Evolutionary conservation across 2,329 filamentous ascomycete genomes (phyloP), one percentile per base, ranked within the genome.

Genomic region (Epichloe elymi): DNA sequence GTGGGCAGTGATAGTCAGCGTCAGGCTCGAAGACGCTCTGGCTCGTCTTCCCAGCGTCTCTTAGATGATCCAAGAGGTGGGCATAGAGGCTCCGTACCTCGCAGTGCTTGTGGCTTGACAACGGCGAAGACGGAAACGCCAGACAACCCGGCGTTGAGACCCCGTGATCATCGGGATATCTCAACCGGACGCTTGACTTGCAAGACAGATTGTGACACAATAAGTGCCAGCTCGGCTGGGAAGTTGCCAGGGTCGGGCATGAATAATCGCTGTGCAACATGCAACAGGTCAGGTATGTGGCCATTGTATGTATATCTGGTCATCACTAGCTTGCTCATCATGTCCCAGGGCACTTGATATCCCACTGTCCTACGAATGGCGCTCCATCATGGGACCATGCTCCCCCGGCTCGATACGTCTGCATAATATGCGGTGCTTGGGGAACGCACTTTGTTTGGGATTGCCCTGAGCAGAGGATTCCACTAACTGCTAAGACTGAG

Each of bases 361-460:
- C 48, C 30, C 26, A 36, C 14, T 37, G 19, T 30, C 39, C 33
- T 38, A 12, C 20, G 19, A 46, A 15, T 4, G 26, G 19, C 14
- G 37, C 17, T 17, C 10, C 39, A 8, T 39, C 43, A 11, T 23
- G 35, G n/a, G 35, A 51, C 23, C 14, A 19, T 19, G 30, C 41
- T 17, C 48, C 41, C 41, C 52, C 45, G 5, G 39, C 23, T 19
- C 49, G 44, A n/a, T 53, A 50, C 20, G 44, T 50, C 17, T 53
- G 51, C 39, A 30, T 15, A 7, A 33, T 53, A 33, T 53, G 51
- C 20, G 48, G 48, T 33, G 15, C 26, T 5, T 43, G 17, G 11
- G 51, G 48, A 7, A 19, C 5, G 5, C 51, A 53, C 23, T 48
- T n/a, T 35, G 51, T 50, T 5, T 53, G 48, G 51, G 20, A 50